phyloP scores from a whole-genome alignment of 2,329 filamentous ascomycete genomes.

The Botrytis galanthina region DNA sequence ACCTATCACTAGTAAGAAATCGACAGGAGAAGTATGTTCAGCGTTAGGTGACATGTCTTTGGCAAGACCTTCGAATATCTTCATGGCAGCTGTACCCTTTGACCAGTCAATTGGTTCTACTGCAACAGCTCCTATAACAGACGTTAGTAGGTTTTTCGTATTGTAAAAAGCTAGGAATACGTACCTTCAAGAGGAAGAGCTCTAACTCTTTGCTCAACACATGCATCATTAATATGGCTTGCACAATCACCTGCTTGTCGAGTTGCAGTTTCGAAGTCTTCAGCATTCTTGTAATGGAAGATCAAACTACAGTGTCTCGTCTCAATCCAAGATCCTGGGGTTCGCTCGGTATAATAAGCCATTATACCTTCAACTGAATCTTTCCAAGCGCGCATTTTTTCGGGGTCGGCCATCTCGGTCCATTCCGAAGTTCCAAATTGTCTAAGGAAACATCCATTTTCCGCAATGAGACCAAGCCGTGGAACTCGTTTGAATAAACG shows the following conservation, averaged over 20 bases:
- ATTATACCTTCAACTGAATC: slow-evolving; percentile 78
- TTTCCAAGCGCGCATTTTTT: slow-evolving; percentile 76
- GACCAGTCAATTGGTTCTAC: slow-evolving; percentile 86
- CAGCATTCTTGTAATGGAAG: slow-evolving; percentile 83
- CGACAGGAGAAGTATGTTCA: slow-evolving; percentile 49
- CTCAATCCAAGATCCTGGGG: slow-evolving; percentile 83
- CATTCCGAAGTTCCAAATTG: slow-evolving; percentile 67
- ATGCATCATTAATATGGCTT: slow-evolving; percentile 93
- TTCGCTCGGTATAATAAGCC: slow-evolving; percentile 84
- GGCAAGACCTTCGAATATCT: slow-evolving; percentile 63
- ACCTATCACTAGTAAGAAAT: slow-evolving; percentile 87
- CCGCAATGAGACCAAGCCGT: slow-evolving; percentile 83
- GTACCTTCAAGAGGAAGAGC: slow-evolving; percentile 71
- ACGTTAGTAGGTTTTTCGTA: slow-evolving; percentile 3
- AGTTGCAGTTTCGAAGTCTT: slow-evolving; percentile 71
- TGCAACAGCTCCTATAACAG: slow-evolving; percentile 60
- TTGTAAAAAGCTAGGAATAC: not conserved
- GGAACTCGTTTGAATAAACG: slow-evolving; percentile 80
- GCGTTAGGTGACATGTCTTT: slow-evolving; percentile 40
- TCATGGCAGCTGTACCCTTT: slow-evolving; percentile 78
- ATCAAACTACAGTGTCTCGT: slow-evolving; percentile 88
- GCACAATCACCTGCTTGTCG: slow-evolving; percentile 86
- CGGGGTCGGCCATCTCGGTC: slow-evolving; percentile 73
- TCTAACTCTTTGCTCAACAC: slow-evolving; percentile 77
- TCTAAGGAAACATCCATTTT: slow-evolving; percentile 90